phyloP scores from a whole-genome alignment of 2,329 filamentous ascomycete species.

The Fusarium sp. region DNA sequence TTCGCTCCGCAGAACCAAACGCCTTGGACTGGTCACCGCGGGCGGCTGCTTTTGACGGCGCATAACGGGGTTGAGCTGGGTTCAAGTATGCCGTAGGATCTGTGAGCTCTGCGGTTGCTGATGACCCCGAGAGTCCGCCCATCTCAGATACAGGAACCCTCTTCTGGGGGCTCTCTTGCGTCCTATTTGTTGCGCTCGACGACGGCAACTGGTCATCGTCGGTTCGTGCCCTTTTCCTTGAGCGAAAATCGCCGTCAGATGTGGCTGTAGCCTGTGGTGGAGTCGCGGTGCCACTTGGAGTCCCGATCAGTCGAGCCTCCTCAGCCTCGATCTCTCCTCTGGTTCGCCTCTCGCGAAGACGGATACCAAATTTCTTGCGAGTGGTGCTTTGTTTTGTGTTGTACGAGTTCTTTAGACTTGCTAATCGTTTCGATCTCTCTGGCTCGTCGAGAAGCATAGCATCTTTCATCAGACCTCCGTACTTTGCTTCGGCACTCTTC shows the following conservation, averaged over 20 bases:
- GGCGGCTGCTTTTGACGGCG: constrained; percentile 4
- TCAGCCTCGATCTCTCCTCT: constrained; percentile 59
- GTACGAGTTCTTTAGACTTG: constrained; percentile 63
- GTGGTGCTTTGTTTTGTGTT: constrained; percentile 68
- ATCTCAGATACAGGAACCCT: constrained; percentile 49
- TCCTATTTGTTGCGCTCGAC: background rate
- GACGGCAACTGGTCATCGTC: constrained; percentile 16
- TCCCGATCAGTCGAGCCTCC: constrained; percentile 53
- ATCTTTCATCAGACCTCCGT: constrained; percentile 56
- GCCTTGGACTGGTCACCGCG: background rate
- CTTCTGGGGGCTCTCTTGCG: constrained; percentile 39
- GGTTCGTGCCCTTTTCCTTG: constrained; percentile 44
- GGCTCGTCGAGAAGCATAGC: constrained; percentile 54
- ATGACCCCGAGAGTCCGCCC: constrained; percentile 51
- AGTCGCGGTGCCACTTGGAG: constrained; percentile 23
- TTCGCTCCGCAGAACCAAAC: constrained; percentile 1
- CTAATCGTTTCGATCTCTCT: constrained; percentile 50
- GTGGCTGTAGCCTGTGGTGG: constrained; percentile 8
- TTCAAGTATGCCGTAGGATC: constrained; percentile 51
- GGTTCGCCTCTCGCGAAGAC: constrained; percentile 61
- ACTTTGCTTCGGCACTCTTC: constrained; percentile 50
- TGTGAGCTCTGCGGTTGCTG: constrained; percentile 51
- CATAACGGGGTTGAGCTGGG: constrained; percentile 37
- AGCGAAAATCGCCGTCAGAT: constrained; percentile 12
- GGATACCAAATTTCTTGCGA: constrained; percentile 69